phyloP scores from a whole-genome alignment of 2,329 filamentous ascomycete species.

The Aspergillus arachidicola region DNA sequence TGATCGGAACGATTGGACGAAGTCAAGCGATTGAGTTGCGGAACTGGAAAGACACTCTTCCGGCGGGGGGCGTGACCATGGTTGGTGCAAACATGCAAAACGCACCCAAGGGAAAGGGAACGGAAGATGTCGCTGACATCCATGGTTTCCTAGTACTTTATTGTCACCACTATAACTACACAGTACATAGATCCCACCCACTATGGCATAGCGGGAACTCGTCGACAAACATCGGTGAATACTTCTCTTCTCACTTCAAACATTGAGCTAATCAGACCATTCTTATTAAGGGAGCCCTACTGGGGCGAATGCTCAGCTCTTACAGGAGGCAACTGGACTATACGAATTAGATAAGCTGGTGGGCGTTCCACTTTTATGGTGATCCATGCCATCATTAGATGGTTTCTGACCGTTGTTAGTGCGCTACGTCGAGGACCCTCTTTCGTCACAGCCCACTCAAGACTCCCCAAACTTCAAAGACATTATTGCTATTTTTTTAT shows the following conservation, averaged over 20 bases:
- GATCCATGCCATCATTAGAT: constrained; percentile 6
- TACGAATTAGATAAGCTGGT: constrained; percentile 3
- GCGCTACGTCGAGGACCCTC: not conserved
- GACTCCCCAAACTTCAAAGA: not conserved
- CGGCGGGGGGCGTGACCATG: constrained; percentile 4
- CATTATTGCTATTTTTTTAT: not conserved
- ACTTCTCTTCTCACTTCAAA: not conserved
- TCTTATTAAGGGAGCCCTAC: constrained; percentile 5
- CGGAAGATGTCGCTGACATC: constrained; percentile 2
- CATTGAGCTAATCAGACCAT: constrained; percentile 1
- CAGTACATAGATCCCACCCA: not conserved
- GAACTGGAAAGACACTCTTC: not conserved
- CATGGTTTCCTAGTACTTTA: constrained; percentile 3
- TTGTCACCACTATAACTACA: not conserved
- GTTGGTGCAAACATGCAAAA: not conserved
- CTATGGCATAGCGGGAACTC: not conserved
- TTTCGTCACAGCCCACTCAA: constrained; percentile 3
- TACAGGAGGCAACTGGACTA: not conserved
- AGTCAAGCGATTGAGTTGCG: constrained; percentile 9
- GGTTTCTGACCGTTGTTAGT: constrained; percentile 2
- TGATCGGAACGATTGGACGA: constrained; percentile 2
- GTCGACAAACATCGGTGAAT: not conserved
- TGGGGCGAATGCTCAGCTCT: not conserved
- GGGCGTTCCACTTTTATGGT: not conserved
- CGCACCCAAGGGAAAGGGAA: not conserved